Percentiles rank a stretch among this genome's conserved stretches.
These are phyloP conservation scores for Globisporangium splendens DNA, from an alignment of 352 stramenopile species.

Conservation along the genomic window DNA sequence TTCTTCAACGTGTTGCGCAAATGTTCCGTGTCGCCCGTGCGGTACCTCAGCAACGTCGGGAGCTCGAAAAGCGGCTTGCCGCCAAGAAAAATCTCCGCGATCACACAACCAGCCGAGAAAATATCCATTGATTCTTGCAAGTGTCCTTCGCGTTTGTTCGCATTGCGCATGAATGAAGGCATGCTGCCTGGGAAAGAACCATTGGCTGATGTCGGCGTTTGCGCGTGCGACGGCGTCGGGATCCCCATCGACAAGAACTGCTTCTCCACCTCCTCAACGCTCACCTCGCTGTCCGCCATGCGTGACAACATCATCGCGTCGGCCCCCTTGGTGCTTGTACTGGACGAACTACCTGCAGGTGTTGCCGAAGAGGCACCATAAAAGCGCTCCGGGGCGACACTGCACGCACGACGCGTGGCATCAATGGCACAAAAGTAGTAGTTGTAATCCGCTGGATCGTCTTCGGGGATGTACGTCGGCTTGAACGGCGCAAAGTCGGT, in stretches of 20 bases:
- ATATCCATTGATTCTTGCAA: slow-evolving; percentile 95
- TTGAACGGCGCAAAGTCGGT: slow-evolving; percentile 96
- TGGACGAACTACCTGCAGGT: slow-evolving; percentile 15
- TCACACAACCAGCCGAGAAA: slow-evolving; percentile 97
- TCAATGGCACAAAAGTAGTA: slow-evolving; percentile 92
- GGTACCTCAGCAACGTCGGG: slow-evolving; percentile 86
- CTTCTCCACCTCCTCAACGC: slow-evolving; percentile 68
- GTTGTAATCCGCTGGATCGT: slow-evolving; percentile 95
- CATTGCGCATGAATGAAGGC: slow-evolving; percentile 21
- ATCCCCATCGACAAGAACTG: slow-evolving; percentile 67
- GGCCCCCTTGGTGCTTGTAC: slow-evolving; percentile 31
- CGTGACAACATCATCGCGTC: slow-evolving; percentile 66
- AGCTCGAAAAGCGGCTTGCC: slow-evolving; percentile 95
- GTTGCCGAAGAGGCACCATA: slow-evolving; percentile 34
- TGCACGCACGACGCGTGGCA: slow-evolving; percentile 89
- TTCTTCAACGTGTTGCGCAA: slow-evolving; percentile 89
- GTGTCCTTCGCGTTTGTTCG: slow-evolving; percentile 48
- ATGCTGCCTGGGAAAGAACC: slow-evolving; percentile 8
- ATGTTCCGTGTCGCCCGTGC: slow-evolving; percentile 66
- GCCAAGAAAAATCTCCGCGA: slow-evolving; percentile 95
- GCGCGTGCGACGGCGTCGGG: slow-evolving; percentile 17
- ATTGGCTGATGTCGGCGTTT: slow-evolving; percentile 23
- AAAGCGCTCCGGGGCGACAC: slow-evolving; percentile 92
- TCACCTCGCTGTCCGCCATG: slow-evolving; percentile 72
- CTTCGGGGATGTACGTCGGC: slow-evolving; percentile 92